phyloP scores from a whole-genome alignment of 2,329 filamentous ascomycete genomes.

The Fusarium aywerte region DNA sequence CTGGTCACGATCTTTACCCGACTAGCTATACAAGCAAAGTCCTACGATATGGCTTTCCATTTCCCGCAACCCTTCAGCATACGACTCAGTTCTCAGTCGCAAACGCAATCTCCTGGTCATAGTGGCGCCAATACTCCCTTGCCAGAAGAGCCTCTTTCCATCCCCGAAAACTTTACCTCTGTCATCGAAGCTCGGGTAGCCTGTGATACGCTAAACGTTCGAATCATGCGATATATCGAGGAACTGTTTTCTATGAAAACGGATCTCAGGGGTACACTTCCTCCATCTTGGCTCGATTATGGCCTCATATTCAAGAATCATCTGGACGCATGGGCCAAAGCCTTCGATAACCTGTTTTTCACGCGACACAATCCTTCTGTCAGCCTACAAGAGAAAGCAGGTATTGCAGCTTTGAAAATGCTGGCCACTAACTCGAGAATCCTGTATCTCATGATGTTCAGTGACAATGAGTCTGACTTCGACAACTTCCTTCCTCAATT shows the following conservation, averaged over 20 bases:
- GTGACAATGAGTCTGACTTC: slow-evolving; percentile 67
- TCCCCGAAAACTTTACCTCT: slow-evolving; percentile 56
- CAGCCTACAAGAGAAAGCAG: slow-evolving; percentile 66
- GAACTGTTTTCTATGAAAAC: slow-evolving; percentile 60
- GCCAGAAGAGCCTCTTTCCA: slow-evolving; percentile 38
- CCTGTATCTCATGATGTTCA: slow-evolving; percentile 70
- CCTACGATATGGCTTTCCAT: slow-evolving; percentile 75
- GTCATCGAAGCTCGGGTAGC: slow-evolving; percentile 66
- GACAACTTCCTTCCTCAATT: slow-evolving; percentile 65
- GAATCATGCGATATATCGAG: slow-evolving; percentile 69
- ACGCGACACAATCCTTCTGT: slow-evolving; percentile 61
- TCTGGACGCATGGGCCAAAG: slow-evolving; percentile 65
- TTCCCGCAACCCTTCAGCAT: slow-evolving; percentile 72
- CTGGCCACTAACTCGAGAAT: slow-evolving; percentile 67
- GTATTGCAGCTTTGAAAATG: slow-evolving; percentile 72
- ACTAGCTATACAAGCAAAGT: slow-evolving; percentile 72
- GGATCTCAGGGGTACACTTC: slow-evolving; percentile 65
- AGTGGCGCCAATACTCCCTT: slow-evolving; percentile 56
- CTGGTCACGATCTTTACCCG: slow-evolving; percentile 72
- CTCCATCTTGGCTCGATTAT: slow-evolving; percentile 59
- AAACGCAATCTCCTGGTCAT: slow-evolving; percentile 56
- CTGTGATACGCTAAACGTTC: slow-evolving; percentile 67
- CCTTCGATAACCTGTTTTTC: slow-evolving; percentile 66
- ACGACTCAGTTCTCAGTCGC: slow-evolving; percentile 50
- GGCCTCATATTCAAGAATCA: slow-evolving; percentile 61